phyloP scores from a whole-genome alignment of 805 yeast genomes.

The Wickerhamiella allomyrinae region DNA sequence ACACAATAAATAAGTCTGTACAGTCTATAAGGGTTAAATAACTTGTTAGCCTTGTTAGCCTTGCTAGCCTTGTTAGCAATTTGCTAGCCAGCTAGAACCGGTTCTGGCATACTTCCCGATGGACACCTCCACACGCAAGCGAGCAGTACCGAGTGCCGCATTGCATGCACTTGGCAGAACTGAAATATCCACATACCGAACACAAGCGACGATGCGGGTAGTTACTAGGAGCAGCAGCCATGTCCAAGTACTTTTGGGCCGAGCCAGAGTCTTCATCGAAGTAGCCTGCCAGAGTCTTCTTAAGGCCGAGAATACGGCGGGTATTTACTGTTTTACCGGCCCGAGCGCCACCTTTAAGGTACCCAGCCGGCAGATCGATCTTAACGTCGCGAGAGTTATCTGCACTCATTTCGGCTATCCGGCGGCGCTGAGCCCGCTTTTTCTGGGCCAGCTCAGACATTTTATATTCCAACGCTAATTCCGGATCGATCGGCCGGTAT shows the following conservation, averaged over 20 bases:
- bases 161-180: constrained; percentile 22
- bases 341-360: constrained; percentile 16
- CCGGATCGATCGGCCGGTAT: background rate
- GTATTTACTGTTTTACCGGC: constrained; percentile 22
- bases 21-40: no score
- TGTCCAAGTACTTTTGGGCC: constrained; percentile 19
- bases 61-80: no score
- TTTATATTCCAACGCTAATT: background rate
- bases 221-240: constrained; percentile 23
- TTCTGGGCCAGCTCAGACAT: constrained; percentile 8
- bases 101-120: constrained; percentile 25
- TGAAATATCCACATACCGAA: constrained; percentile 29
- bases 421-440: constrained; percentile 12
- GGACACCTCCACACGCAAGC: constrained; percentile 24
- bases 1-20: no score
- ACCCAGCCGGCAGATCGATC: constrained; percentile 17
- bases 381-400: constrained; percentile 17
- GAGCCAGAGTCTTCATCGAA: constrained; percentile 29
- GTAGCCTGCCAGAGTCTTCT: constrained; percentile 26
- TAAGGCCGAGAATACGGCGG: constrained; percentile 26
- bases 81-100: constrained; percentile 12
- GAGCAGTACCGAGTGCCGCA: constrained; percentile 29
- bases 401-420: constrained; percentile 15
- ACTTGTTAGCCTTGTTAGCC: no score
- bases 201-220: constrained; percentile 27